Base-by-base conservation (phyloP, 176 grass and related monocot genomes). In the Oryza glumipatula region DNA sequence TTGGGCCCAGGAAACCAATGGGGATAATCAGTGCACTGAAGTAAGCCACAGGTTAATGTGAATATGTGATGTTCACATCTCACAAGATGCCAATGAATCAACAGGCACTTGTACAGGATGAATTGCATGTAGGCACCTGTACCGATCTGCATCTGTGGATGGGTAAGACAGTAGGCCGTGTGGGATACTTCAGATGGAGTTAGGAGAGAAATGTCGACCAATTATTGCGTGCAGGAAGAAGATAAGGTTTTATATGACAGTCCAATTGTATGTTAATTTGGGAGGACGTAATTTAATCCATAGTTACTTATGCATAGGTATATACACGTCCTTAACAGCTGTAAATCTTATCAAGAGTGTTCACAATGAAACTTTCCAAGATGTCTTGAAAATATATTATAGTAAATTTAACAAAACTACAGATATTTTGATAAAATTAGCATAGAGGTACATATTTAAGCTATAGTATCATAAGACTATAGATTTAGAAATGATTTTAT, bases 201-300 rank as follows among this genome's bases (percentile, higher is more conserved):
- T 19, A 46, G 11, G 69, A 73, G 52, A 74, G 39, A 80, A 70
- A 70, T 52, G 43, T 70, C 15, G 41, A 64, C 77, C 11, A 35
- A 49, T 41, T 9, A 46, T 65, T 48, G 0, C 9, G 41, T 15
- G 17, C 19, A 21, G 38, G 24, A 76, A 71, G 38, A 72, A 47
- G 88, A 82, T 82, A 86, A 90, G 45, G 73, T 78, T 68, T 11
- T 22, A 24, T 76, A 76, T 11, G 72, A 24, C 35, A 44, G 46
- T 68, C 60, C 69, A 67, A 43, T 16, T 56, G 70, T 23, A n/a
- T 67, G 12, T 73, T 15, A 44, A 44, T 44, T 44, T 16, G 3
- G 39, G 26, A 21, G n/a, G 14, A 68, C 38, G 35, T 14, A 66
- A 6, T 73, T 46, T 21, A 41, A 54, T 24, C 6, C 6, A 17